Percentiles rank a stretch among this genome's conserved stretches.
These are phyloP conservation scores for Emmonsia crescens DNA, from an alignment of 2,329 filamentous ascomycete species.

Conservation along the genomic window DNA sequence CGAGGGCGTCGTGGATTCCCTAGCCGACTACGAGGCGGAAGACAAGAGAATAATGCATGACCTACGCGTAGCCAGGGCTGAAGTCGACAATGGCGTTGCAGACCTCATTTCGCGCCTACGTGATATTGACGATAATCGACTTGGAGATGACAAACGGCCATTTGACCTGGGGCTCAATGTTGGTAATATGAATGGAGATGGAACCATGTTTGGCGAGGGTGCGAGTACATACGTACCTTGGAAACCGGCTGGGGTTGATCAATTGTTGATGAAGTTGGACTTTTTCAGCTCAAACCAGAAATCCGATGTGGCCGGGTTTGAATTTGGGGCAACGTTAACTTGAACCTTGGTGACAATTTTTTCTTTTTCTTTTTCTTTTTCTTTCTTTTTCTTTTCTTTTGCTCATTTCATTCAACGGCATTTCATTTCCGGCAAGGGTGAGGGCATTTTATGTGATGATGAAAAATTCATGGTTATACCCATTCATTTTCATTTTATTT, in stretches of 20 bases:
- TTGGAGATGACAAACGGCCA: conserved; percentile 28
- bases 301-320: conserved; percentile 3
- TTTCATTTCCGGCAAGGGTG: background rate
- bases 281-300: conserved; percentile 29
- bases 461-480: background rate
- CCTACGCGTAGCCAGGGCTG: conserved; percentile 51
- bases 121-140: conserved; percentile 49
- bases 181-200: conserved; percentile 23
- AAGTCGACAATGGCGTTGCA: conserved; percentile 58
- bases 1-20: conserved; percentile 67
- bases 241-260: conserved; percentile 68
- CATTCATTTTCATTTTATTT: background rate
- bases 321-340: conserved; percentile 2
- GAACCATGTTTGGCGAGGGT: conserved; percentile 17
- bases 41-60: conserved; percentile 57
- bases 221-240: conserved; percentile 52
- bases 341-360: background rate
- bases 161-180: conserved; percentile 23
- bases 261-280: conserved; percentile 84
- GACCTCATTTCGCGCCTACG: conserved; percentile 46
- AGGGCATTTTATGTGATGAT: background rate
- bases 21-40: conserved; percentile 60
- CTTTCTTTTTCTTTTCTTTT: background rate
- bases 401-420: no score
- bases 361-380: background rate